Conservation (phyloP, 1,284 basidiomycete genomes). For the Ceratobasidium sp. region DNA sequence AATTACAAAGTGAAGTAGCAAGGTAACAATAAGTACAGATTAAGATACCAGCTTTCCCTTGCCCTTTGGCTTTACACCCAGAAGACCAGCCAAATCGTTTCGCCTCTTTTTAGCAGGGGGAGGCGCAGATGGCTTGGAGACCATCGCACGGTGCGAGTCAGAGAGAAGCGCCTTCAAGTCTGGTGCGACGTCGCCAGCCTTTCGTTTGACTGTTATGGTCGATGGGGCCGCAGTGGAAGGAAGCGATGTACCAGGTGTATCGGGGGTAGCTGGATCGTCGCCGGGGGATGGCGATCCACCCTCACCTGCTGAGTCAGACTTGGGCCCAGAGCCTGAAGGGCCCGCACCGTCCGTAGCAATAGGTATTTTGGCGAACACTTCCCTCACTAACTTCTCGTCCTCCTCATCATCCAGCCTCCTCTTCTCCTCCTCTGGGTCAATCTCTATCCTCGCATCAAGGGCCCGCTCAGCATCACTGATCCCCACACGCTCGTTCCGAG, state of each 20-base stretch:
- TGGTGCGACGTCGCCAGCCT: constrained; percentile 77
- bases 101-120: constrained; percentile 71
- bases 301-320: constrained; percentile 51
- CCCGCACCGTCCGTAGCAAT: constrained; percentile 54
- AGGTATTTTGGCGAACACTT: constrained; percentile 84
- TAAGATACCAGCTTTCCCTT: constrained; percentile 42
- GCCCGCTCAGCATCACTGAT: constrained; percentile 64
- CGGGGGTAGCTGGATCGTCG: constrained; percentile 23
- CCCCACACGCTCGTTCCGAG: constrained; percentile 85
- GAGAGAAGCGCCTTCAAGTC: constrained; percentile 76
- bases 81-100: constrained; percentile 64
- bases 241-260: constrained; percentile 29
- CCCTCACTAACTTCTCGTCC: constrained; percentile 87
- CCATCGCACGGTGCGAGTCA: constrained; percentile 73
- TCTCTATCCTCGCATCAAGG: constrained; percentile 68
- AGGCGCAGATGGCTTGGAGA: constrained; percentile 60
- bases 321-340: constrained; percentile 50
- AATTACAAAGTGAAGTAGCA: constrained; percentile 5
- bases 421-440: constrained; percentile 76
- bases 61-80: constrained; percentile 72
- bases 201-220: constrained; percentile 80
- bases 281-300: constrained; percentile 46
- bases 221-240: constrained; percentile 52
- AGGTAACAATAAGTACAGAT: neutral
- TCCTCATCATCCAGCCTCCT: constrained; percentile 79